Base-by-base conservation (phyloP, 495 filamentous ascomycete genomes). In the Pyrenula aspistea region DNA sequence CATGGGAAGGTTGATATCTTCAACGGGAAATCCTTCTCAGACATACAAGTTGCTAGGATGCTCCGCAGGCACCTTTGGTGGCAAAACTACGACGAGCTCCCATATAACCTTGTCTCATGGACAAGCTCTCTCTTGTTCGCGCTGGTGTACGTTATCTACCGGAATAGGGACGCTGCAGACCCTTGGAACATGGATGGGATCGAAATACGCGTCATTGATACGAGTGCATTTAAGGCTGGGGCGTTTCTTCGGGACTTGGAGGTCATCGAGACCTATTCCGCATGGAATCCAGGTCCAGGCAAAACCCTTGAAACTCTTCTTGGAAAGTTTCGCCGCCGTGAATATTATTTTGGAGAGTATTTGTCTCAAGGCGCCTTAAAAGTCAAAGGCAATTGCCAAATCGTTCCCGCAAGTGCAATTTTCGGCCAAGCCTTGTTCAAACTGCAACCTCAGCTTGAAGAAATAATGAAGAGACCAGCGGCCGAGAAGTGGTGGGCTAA, bases 341-440 rank as follows among this genome's bases (percentile, higher is more conserved):
- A n/a, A n/a, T 63, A 57, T 57, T 68, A 72, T 56, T 67, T 67
- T 49, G 70, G 70, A 2, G 70, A 72, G 59, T 70, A 68, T 54
- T 65, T 71, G 22, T 70, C 70, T 0, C 70, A 72, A 49, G 68
- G 68, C 11, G 53, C 57, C 51, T 49, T 72, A 42, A 63, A 66
- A 12, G 64, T 69, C 24, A 55, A 59, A 20, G 56, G 55, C 21
- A 62, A 62, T 22, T 67, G 57, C 42, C 56, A 58, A 24, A 22
- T 55, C 4, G 58, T 64, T 2, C 22, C 55, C 25, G 55, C 55
- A n/a, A 10, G 51, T 20, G 20, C n/a, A 12, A 15, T 56, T 2
- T 24, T 56, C 51, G 55, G 24, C 31, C 31, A 42, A 4, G 31
- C 8, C 31, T 42, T 42, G 31, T 15, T 42, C 15, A 15, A 8